phyloP scores from a whole-genome alignment of 2,329 filamentous ascomycete genomes.

The Apiospora hydei region DNA sequence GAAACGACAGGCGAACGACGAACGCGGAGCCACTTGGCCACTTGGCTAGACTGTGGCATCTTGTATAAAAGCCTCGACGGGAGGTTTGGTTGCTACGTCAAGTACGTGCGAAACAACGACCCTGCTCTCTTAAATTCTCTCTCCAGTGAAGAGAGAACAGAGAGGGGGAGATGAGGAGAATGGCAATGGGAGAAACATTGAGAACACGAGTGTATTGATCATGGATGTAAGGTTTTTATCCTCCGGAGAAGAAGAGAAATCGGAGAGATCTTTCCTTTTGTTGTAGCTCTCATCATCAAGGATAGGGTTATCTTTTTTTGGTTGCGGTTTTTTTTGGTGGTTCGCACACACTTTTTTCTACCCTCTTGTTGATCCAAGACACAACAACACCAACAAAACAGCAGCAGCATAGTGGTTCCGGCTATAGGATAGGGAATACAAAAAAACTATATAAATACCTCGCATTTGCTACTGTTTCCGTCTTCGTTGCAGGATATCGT shows the following conservation, averaged over 20 bases:
- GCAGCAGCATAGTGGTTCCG: conserved; percentile 18
- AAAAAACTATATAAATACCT: not conserved
- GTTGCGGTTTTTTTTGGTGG: conserved; percentile 19
- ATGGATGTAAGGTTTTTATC: conserved; percentile 16
- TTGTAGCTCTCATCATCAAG: conserved; percentile 20
- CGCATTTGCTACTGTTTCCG: not conserved
- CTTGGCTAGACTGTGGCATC: conserved; percentile 10
- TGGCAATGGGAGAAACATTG: not conserved
- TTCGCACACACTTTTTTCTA: not conserved
- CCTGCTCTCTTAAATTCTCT: conserved; percentile 14
- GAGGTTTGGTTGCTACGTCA: not conserved
- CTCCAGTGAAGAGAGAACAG: conserved; percentile 1
- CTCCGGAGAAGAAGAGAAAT: not conserved
- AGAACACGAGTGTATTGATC: conserved; percentile 22
- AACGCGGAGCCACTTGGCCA: conserved; percentile 12
- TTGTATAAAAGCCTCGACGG: not conserved
- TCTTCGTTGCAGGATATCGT: not conserved
- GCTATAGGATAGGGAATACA: conserved; percentile 18
- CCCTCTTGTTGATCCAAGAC: conserved; percentile 17
- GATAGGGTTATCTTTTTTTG: conserved; percentile 9
- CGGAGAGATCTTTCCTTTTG: not conserved
- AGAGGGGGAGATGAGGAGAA: not conserved
- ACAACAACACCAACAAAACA: conserved; percentile 8
- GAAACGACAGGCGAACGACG: not conserved
- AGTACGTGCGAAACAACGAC: not conserved